phyloP scores from a whole-genome alignment of 2,329 filamentous ascomycete genomes.

The Aspergillus sp. region DNA sequence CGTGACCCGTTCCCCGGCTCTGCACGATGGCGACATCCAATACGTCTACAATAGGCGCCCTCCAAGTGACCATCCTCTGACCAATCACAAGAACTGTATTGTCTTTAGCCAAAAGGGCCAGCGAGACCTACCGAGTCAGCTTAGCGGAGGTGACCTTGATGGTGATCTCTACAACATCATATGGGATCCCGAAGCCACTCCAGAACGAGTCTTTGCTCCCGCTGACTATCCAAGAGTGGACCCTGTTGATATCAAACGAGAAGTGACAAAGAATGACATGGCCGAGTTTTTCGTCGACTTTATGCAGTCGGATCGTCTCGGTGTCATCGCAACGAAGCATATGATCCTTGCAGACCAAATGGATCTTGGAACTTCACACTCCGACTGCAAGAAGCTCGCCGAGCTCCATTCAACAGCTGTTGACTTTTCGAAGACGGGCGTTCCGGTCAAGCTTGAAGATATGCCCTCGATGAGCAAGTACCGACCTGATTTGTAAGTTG shows the following conservation, averaged over 20 bases:
- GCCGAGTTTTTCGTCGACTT: conserved; percentile 80
- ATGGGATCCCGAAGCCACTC: conserved; percentile 60
- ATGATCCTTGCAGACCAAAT: conserved; percentile 66
- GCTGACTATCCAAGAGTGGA: conserved; percentile 70
- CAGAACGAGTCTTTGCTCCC: conserved; percentile 57
- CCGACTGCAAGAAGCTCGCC: conserved; percentile 61
- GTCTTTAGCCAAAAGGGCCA: conserved; percentile 73
- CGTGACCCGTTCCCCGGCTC: conserved; percentile 77
- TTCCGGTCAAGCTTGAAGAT: conserved; percentile 53
- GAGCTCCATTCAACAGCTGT: conserved; percentile 71
- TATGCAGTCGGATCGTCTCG: conserved; percentile 69
- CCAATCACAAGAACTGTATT: conserved; percentile 70
- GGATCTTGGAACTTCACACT: conserved; percentile 55
- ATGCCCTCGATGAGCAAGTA: conserved; percentile 47
- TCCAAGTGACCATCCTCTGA: conserved; percentile 64
- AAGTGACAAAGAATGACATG: conserved; percentile 69
- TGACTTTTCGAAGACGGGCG: conserved; percentile 77
- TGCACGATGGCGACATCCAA: conserved; percentile 83
- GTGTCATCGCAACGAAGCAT: conserved; percentile 68
- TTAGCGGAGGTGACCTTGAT: conserved; percentile 82
- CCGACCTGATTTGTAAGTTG: conserved; percentile 62
- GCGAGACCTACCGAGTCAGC: conserved; percentile 76
- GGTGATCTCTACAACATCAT: conserved; percentile 83
- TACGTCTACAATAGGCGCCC: conserved; percentile 63
- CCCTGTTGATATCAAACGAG: conserved; percentile 63